Base-by-base conservation (phyloP, 1,284 basidiomycete species). In the Amylostereum areolatum region DNA sequence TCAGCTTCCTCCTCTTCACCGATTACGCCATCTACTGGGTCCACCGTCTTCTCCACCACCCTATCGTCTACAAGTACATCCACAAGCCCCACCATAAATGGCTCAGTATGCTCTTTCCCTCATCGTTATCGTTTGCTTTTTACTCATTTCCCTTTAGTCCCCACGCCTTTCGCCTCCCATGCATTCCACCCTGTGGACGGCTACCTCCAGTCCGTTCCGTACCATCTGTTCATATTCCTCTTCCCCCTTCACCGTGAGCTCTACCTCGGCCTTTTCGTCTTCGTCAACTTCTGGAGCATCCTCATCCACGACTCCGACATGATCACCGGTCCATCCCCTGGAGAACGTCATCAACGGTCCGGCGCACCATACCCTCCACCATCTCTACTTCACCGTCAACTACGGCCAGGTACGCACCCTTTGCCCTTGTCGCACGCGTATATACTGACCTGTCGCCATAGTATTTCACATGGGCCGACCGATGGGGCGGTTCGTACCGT, bases 271-370 rank as follows among this genome's bases (percentile, higher is more conserved):
- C 76, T 95, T 50, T 97, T 97, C 65, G 81, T 92, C 41, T 76
- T 89, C 50, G 89, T 97, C 60, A 97, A 96, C 71, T 78, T 88
- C 62, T 97, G 94, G 94, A 85, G 74, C 51, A 94, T 97, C 66
- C 77, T 96, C 54, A 99, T 99, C 59, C 96, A 99, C 67, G 96
- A 99, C 68, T 95, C 92, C n/a, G 97, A 99, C 73, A 98, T 99
- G 94, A 85, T 98, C 65, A 91, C 90, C 43, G 94, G 89, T n/a
- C n/a, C 88, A 92, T 64, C 74, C 85, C 5, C 76, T 97, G 2
- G 96, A 98, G 68, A 84, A 78, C 61, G 69, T 93, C 65, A 96
- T 99, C 72, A 99, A 99, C 69, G 93, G 94, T 10, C 97, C 96
- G 3, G 92, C 96, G 3, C 96, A 99, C 63, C 96, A 99, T 68